Evolutionary conservation across 2,329 filamentous ascomycete genomes (phyloP), one percentile per base, ranked within the genome.

Genomic region (Parascedosporium putredinis): DNA sequence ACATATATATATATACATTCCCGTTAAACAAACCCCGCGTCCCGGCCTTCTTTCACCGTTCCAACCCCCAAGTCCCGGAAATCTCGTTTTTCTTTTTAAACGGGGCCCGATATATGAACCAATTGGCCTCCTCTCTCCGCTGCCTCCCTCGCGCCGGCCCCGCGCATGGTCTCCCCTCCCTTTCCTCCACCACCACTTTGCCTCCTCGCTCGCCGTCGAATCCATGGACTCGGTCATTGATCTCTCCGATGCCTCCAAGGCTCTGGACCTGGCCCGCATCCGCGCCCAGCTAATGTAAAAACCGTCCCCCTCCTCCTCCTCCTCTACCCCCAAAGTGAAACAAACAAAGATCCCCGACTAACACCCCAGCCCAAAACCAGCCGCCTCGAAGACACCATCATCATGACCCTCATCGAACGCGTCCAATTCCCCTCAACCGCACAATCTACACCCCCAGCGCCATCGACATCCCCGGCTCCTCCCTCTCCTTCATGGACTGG

Each of bases 321-420:
- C 14, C 31, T 38, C 31, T 23, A 14, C 36, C 18, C 23, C n/a
- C 22, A 42, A 42, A 23, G 3, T 5, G 18, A 42, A 42, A 9
- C 18, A 16, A 23, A 23, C 4, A 42, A 42, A 42, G 18, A n/a
- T n/a, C 20, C 18, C 25, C 10, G n/a, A 33, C 42, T 12, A 23
- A 50, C 36, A 44, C 9, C 47, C 31, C 48, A n/a, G 20, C 18
- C 27, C 27, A 31, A 31, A 31, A 7, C 46, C 61, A 98, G 93
- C 62, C 93, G 93, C 18, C 78, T 97, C 16, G 93, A 98, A 71
- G 93, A 98, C 64, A 97, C 91, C 54, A 97, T 98, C 62, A 95
- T 88, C 57, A 96, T 95, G 68, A 86, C 95, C 68, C 75, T 98
- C 34, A 97, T 97, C 62, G 93, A 98, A 70, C 84, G 93, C 36